Base-by-base conservation (phyloP, 805 yeast genomes). In the Candida adriatica region DNA sequence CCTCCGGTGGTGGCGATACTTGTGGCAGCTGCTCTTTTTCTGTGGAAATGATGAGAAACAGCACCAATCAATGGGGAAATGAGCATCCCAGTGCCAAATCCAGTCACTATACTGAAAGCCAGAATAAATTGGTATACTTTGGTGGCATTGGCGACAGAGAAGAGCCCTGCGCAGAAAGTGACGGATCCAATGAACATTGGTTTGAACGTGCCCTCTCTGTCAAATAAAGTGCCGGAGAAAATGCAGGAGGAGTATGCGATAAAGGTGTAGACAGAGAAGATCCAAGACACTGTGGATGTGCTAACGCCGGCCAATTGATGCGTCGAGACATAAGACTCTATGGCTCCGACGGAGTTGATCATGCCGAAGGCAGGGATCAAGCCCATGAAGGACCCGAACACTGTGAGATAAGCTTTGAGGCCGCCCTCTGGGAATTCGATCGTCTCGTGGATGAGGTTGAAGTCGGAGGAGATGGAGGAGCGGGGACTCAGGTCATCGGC, bases 301-400 rank as follows among this genome's bases (percentile, higher is more conserved):
- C 66, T 50, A 3, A 59, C 56, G 30, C 61, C 42, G 2, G 56
- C 57, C 39, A 76, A 54, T 46, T 76, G 82, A 49, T 76, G 67
- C 4, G 56, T 53, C 2, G 70, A 60, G 5, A 77, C 64, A 39
- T 75, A 73, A 0, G 79, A 66, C 49, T 77, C 76, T 21, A 77
- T 63, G 2, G 77, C 79, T 35, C 84, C 83, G 23, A 71, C 62
- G 1, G 77, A 56, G 43, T 75, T 76, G 46, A 73, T 55, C 31
- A 73, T 51, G 0, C 85, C 84, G 33, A 73, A 65, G 16, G 64
- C 64, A 3, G 72, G 69, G 6, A 68, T 54, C 10, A 70, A 58
- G 0, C 82, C 82, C 34, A 70, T 51, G 40, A 73, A 73, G 2
- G 72, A 61, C 4, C 83, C 84, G 19, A 71, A 45, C 2, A 73